phyloP scores from a whole-genome alignment of 1,284 basidiomycete genomes.

The Naganishia albida region DNA sequence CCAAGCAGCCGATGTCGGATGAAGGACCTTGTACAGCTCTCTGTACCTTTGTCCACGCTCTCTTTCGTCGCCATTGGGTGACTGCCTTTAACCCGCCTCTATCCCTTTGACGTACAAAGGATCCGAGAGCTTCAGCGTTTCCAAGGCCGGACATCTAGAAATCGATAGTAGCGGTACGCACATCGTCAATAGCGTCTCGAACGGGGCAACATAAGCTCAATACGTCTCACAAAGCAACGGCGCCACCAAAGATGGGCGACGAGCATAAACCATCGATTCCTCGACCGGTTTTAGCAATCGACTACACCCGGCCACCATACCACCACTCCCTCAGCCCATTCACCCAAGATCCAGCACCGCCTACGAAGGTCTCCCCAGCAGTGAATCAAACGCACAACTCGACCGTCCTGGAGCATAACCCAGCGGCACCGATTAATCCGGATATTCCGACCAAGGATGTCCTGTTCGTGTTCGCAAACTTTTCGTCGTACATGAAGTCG shows the following conservation, averaged over 20 bases:
- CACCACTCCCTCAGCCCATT: constrained; percentile 13
- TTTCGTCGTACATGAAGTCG: constrained; percentile 48
- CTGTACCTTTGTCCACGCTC: too few relatives aligned
- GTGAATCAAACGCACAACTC: background rate
- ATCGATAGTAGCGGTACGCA: too few relatives aligned
- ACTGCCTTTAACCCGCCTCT: background rate
- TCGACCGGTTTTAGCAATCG: constrained; percentile 7
- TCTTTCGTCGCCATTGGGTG: too few relatives aligned
- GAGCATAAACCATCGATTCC: constrained; percentile 22
- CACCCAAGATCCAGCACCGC: background rate
- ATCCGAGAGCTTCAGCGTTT: background rate
- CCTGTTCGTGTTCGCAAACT: constrained; percentile 47
- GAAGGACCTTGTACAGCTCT: too few relatives aligned
- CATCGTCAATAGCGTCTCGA: too few relatives aligned
- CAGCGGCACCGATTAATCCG: constrained; percentile 38
- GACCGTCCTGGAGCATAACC: background rate
- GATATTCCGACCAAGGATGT: constrained; percentile 47
- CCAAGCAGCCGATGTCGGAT: too few relatives aligned
- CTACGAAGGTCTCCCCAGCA: background rate
- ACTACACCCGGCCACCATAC: constrained; percentile 15
- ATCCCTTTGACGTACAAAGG: constrained; percentile 8
- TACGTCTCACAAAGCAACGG: too few relatives aligned
- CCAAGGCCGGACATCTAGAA: too few relatives aligned
- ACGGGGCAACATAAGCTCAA: too few relatives aligned
- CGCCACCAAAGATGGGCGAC: constrained; percentile 4